Conservation (phyloP, 1,284 basidiomycete species). For the Tylopilus sp. region DNA sequence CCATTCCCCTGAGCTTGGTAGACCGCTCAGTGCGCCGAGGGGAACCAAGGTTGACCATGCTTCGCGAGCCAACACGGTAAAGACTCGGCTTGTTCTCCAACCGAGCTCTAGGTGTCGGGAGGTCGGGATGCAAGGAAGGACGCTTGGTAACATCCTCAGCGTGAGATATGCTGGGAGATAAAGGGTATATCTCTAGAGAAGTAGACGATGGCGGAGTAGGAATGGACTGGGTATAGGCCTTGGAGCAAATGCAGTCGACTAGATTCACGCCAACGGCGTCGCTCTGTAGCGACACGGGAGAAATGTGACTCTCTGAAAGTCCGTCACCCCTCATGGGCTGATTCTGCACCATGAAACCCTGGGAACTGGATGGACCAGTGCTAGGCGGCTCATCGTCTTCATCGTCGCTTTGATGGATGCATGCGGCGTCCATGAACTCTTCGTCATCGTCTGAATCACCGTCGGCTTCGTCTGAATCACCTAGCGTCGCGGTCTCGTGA, state of each 20-base stretch:
- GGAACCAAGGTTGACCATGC: constrained; percentile 38
- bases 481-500: constrained; percentile 38
- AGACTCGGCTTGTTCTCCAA: constrained; percentile 26
- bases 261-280: constrained; percentile 9
- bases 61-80: constrained; percentile 44
- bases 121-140: constrained; percentile 4
- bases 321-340: constrained; percentile 8
- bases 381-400: constrained; percentile 20
- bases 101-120: constrained; percentile 4
- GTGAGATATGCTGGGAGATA: constrained; percentile 16
- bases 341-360: constrained; percentile 16
- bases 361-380: constrained; percentile 21
- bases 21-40: constrained; percentile 23
- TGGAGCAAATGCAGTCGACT: constrained; percentile 31
- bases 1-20: constrained; percentile 15
- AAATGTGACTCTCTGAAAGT: constrained; percentile 2
- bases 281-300: constrained; percentile 2
- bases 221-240: constrained; percentile 13
- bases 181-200: constrained; percentile 11
- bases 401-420: constrained; percentile 36
- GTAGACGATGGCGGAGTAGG: constrained; percentile 10
- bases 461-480: constrained; percentile 38
- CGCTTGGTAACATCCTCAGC: constrained; percentile 1
- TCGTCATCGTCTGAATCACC: constrained; percentile 33
- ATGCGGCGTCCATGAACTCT: constrained; percentile 20